Conservation (phyloP, 768 basidiomycete species). For the Leucosporidium creatinivorum region DNA sequence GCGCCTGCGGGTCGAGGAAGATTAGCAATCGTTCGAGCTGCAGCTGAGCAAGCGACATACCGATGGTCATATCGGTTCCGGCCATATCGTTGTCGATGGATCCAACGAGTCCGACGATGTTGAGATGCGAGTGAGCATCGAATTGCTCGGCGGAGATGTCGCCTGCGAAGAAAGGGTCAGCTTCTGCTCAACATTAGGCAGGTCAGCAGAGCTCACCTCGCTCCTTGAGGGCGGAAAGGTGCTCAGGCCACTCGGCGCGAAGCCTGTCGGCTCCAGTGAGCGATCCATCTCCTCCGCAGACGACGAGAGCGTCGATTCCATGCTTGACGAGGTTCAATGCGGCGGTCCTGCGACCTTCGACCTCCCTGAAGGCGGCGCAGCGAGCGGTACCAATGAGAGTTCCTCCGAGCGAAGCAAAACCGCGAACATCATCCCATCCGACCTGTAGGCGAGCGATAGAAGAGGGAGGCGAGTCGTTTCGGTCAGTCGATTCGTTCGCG, state of each 20-base stretch:
- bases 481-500: slow-evolving; percentile 2
- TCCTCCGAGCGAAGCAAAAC: slow-evolving; percentile 86
- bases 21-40: background rate
- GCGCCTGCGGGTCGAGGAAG: slow-evolving; percentile 45
- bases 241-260: slow-evolving; percentile 85
- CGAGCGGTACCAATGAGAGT: slow-evolving; percentile 92
- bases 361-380: slow-evolving; percentile 71
- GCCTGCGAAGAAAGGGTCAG: slow-evolving; percentile 45
- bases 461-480: background rate
- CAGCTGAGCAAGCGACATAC: slow-evolving; percentile 38
- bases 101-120: slow-evolving; percentile 96
- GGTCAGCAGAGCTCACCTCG: slow-evolving; percentile 49
- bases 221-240: slow-evolving; percentile 60
- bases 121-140: slow-evolving; percentile 68
- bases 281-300: slow-evolving; percentile 95
- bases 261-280: slow-evolving; percentile 94
- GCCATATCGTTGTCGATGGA: slow-evolving; percentile 99
- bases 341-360: slow-evolving; percentile 79
- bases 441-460: slow-evolving; percentile 45
- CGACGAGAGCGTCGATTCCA: slow-evolving; percentile 92
- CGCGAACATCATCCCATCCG: slow-evolving; percentile 95
- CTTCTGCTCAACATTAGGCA: too few relatives aligned
- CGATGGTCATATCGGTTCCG: slow-evolving; percentile 93
- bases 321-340: slow-evolving; percentile 88
- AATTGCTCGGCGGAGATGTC: slow-evolving; percentile 69